Evolutionary conservation across 202 grass and related monocot species (phyloP).

Genomic region (Miscanthus sacchariflorus): DNA sequence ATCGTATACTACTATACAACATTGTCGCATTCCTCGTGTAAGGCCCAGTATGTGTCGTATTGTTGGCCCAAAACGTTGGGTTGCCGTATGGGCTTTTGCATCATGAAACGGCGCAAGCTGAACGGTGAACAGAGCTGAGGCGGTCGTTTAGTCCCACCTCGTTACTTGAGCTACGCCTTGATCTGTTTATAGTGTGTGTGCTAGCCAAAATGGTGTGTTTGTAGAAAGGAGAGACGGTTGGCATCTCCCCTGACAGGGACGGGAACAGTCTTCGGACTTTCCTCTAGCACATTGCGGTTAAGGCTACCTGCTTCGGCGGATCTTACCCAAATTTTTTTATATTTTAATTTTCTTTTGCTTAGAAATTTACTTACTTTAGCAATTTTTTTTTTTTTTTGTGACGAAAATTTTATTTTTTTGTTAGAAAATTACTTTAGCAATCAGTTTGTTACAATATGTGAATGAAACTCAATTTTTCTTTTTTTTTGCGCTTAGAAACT

Average conservation of each 20-base stretch:
- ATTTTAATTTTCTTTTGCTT: too few relatives aligned
- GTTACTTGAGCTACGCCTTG: accelerated
- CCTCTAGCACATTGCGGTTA: slow-evolving; percentile 45
- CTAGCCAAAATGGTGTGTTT: not conserved
- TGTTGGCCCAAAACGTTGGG: not conserved
- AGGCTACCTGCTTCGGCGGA: slow-evolving; percentile 46
- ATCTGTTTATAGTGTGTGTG: not conserved
- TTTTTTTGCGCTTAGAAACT: too few relatives aligned
- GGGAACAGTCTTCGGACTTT: slow-evolving; percentile 45
- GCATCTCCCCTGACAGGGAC: slow-evolving; percentile 66
- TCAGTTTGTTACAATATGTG: too few relatives aligned
- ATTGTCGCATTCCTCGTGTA: not conserved
- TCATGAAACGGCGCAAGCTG: not conserved
- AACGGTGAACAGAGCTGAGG: not conserved
- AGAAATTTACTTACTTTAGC: too few relatives aligned
- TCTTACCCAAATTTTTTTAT: slow-evolving; percentile 31
- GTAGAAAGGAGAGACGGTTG: slow-evolving; percentile 74
- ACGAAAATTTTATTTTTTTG: too few relatives aligned
- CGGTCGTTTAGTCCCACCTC: slow-evolving; percentile 52
- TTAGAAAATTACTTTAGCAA: too few relatives aligned
- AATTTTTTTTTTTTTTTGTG: too few relatives aligned
- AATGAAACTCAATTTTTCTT: too few relatives aligned
- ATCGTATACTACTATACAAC: not conserved
- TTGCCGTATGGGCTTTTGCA: not conserved
- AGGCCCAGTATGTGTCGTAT: not conserved